Evolutionary conservation across 768 basidiomycete species (phyloP).

Genomic region (Russula sp.): DNA sequence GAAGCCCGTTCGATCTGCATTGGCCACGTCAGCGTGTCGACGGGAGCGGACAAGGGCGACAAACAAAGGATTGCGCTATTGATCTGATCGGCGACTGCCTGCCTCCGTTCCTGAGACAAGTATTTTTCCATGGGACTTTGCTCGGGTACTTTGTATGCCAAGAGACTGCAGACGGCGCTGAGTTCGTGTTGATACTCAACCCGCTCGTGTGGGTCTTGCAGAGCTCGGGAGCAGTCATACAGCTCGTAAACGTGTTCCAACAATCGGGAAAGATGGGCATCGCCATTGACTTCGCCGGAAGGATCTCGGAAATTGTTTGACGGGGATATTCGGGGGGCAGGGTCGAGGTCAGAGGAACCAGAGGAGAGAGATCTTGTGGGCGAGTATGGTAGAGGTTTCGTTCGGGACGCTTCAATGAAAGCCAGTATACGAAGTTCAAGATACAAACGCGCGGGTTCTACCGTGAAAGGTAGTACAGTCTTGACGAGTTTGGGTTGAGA

Average conservation of each 20-base stretch:
- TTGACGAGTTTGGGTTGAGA: conserved; percentile 35
- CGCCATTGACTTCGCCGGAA: conserved; percentile 27
- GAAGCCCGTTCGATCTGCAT: conserved; percentile 44
- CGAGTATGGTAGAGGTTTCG: conserved; percentile 51
- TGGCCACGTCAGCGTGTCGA: neutral
- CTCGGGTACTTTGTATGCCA: conserved; percentile 82
- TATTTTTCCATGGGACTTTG: conserved; percentile 71
- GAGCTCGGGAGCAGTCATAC: conserved; percentile 50
- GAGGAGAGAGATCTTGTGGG: conserved; percentile 10
- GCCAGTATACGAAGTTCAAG: conserved; percentile 84
- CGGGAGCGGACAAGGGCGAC: conserved; percentile 29
- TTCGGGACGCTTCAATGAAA: conserved; percentile 83
- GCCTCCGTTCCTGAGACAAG: conserved; percentile 67
- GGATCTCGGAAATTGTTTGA: conserved; percentile 28
- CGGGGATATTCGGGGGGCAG: conserved; percentile 16
- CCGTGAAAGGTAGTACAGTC: conserved; percentile 55
- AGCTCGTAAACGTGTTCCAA: conserved; percentile 61
- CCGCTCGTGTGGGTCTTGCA: conserved; percentile 52
- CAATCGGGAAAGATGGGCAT: conserved; percentile 44
- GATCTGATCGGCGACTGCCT: conserved; percentile 82
- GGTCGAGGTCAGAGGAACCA: conserved; percentile 11
- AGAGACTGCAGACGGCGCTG: conserved; percentile 62
- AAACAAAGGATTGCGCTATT: conserved; percentile 79
- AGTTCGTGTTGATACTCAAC: conserved; percentile 64
- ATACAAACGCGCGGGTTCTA: conserved; percentile 65